These are phyloP conservation scores for Tardiomyces digboiensis DNA, from an alignment of 1,139 yeast genomes.

Conservation along the genomic window DNA sequence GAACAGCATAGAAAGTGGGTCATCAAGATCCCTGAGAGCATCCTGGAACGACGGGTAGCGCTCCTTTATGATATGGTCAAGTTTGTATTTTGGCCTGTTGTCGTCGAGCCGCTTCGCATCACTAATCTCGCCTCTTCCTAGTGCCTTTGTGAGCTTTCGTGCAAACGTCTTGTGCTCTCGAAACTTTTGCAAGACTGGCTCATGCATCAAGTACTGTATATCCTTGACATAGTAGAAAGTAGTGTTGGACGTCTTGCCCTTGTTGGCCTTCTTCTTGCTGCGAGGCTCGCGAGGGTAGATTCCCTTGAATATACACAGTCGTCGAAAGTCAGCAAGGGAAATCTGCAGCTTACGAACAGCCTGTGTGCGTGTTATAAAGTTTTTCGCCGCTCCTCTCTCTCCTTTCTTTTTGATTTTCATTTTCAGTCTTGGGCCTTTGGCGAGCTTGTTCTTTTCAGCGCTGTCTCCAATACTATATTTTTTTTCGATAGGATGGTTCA, in stretches of 20 bases:
- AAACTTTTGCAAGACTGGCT: slow-evolving; percentile 85
- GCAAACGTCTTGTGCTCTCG: slow-evolving; percentile 95
- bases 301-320: slow-evolving; percentile 96
- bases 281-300: slow-evolving; percentile 87
- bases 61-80: slow-evolving; percentile 88
- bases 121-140: slow-evolving; percentile 85
- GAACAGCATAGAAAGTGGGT: slow-evolving; percentile 91
- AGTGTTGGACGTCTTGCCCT: slow-evolving; percentile 92
- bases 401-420: slow-evolving; percentile 56
- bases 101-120: slow-evolving; percentile 82
- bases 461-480: too few relatives aligned
- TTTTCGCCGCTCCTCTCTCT: slow-evolving; percentile 82
- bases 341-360: slow-evolving; percentile 91
- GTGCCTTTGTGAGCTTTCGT: slow-evolving; percentile 78
- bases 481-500: neutral
- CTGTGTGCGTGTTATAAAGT: slow-evolving; percentile 89
- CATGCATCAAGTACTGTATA: slow-evolving; percentile 90
- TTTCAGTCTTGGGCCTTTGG: too few relatives aligned
- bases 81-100: slow-evolving; percentile 73
- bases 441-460: too few relatives aligned
- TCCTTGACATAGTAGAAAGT: slow-evolving; percentile 94
- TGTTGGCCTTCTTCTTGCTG: slow-evolving; percentile 93
- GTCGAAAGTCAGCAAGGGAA: slow-evolving; percentile 95
- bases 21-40: slow-evolving; percentile 89
- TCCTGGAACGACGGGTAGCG: slow-evolving; percentile 93